Evolutionary conservation across 305 asterid species (phyloP), one percentile per base, ranked within the genome.

Genomic region (Fraxinus floribunda): DNA sequence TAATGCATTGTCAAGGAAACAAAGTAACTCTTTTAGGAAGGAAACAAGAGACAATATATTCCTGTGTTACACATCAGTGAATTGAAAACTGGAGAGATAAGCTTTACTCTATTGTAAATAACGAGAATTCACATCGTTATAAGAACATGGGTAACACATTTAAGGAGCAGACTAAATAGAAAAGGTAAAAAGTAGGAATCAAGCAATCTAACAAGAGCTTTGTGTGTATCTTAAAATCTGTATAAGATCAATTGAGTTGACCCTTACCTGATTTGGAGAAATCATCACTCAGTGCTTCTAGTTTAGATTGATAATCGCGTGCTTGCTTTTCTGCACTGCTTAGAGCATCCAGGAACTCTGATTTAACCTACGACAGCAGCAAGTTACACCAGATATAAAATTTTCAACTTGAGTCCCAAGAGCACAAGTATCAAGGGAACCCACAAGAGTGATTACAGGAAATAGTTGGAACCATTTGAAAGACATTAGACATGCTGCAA

Each of bases 291-390:
- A 93, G 80, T 66, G 84, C 91, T 86, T 90, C 97, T 78, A 92
- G 88, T 83, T 93, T 93, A 62, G 97, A 87, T 78, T 88, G 92
- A 86, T 82, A 88, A 62, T 94, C 95, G 34, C 55, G 89, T 0
- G 91, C 98, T 88, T 91, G 94, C 90, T 93, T 96, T 83, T 96
- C 99, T 88, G 98, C 98, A 82, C 95, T 96, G 90, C 93, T 91
- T 79, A 96, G 90, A 39, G 98, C 99, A 85, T 93, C 97, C 81
- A 96, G 88, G 83, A 92, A 96, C 88, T 96, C 98, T 30, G 98
- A 88, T 81, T 96, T 96, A 73, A 96, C 99, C 99, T 93, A 85
- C 86, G 34, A 77, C 26, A 44, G 55, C 11, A 44, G n/a, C 55
- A 44, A 44, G 55, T 44, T 44, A 3, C 5, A 44, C 16, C 55